Evolutionary conservation across 148 eudicot species (phyloP), one percentile per base, ranked within the genome.

Genomic region (Simmondsia chinensis): DNA sequence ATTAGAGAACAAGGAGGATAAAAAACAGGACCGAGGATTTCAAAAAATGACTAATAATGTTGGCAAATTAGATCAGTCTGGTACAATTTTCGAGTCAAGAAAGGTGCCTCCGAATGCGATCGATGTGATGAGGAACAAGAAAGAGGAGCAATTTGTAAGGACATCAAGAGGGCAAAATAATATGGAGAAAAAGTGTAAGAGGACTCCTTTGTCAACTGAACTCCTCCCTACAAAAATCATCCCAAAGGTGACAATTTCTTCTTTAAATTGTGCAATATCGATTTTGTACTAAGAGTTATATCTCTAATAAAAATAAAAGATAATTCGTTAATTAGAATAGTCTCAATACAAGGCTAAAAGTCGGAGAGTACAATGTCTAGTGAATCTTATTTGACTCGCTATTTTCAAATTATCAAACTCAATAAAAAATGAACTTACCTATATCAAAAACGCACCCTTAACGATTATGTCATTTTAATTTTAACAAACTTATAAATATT

Each of bases 111-210:
- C 22, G 11, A 61, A 56, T 42, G 27, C 49, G 1, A 29, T 29
- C n/a, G 66, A 71, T 20, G 26, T 43, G 1, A 38, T 69, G 5
- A 50, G 48, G 43, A 83, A 57, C 50, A 83, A 75, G 73, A 76
- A 79, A 53, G 94, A 75, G 9, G 83, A 88, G 54, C 70, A 54
- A 1, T 77, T 75, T 35, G 79, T 88, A 28, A 59, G 63, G 1
- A 33, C 71, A 11, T 9, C 39, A 37, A 51, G 23, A 63, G 52
- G 35, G 56, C 23, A 9, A 59, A 26, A 9, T 9, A 34, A 10
- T 4, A 24, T 14, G 9, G 66, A 56, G 4, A 77, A 74, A 65
- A 87, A 74, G 53, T 25, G 66, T 41, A 84, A 77, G 71, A 75
- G 58, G 61, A 67, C 55, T 16, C 63, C 75, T 20, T 60, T 75